Conservation (phyloP, 106 monocot species). For the Apostasia shenzhenica region DNA sequence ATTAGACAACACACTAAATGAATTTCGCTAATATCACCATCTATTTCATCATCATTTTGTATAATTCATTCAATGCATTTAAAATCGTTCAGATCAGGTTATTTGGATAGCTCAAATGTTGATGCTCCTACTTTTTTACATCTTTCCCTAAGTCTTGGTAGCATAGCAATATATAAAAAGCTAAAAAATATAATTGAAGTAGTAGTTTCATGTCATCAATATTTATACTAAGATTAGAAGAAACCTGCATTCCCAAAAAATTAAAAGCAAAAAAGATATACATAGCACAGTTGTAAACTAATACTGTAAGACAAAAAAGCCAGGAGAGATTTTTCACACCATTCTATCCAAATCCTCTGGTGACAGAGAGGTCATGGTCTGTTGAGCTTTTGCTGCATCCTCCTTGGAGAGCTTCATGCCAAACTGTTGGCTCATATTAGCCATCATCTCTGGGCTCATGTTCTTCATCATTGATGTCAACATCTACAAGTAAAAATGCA, state of each 20-base stretch:
- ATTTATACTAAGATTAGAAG: too few species aligned
- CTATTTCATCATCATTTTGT: too few species aligned
- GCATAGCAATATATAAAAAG: too few species aligned
- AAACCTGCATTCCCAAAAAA: too few species aligned
- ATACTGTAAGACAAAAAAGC: background rate
- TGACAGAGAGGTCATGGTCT: slow-evolving; percentile 80
- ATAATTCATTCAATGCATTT: too few species aligned
- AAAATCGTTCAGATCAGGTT: too few species aligned
- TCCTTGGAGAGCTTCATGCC: slow-evolving; percentile 90
- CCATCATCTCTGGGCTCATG: slow-evolving; percentile 96
- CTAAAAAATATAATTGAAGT: background rate
- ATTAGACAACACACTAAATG: too few species aligned
- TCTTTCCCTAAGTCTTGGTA: too few species aligned
- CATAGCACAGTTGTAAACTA: background rate
- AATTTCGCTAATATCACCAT: too few species aligned
- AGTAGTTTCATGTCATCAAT: too few species aligned
- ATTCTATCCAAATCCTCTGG: slow-evolving; percentile 84
- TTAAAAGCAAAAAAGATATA: background rate
- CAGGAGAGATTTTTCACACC: slow-evolving; percentile 27
- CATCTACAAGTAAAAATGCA: slow-evolving; percentile 48
- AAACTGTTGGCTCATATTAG: slow-evolving; percentile 83
- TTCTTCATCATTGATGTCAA: slow-evolving; percentile 91
- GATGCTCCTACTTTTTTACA: too few species aligned
- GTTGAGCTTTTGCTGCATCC: slow-evolving; percentile 84
- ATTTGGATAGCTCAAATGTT: too few species aligned